phyloP scores from a whole-genome alignment of 306 rosid genomes.

The Trifolium pratense region DNA sequence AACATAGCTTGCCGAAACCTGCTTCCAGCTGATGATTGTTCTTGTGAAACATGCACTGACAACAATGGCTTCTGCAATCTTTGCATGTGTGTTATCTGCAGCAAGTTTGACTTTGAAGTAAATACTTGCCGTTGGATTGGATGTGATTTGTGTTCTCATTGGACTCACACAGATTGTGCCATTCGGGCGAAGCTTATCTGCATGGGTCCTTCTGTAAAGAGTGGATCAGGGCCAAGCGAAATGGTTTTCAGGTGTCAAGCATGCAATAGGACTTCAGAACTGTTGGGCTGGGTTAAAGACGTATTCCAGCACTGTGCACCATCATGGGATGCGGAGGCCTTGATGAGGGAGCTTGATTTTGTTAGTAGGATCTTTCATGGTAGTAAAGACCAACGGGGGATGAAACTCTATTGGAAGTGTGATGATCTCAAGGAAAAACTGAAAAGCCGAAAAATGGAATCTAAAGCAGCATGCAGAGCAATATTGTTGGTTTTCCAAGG shows the following conservation, averaged over 20 bases:
- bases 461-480: slow-evolving; percentile 73
- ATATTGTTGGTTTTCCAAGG: slow-evolving; percentile 92
- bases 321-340: slow-evolving; percentile 88
- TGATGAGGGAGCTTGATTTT: slow-evolving; percentile 88
- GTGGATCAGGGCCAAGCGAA: slow-evolving; percentile 78
- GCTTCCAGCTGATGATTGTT: slow-evolving; percentile 95
- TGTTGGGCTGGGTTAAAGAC: slow-evolving; percentile 97
- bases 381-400: slow-evolving; percentile 88
- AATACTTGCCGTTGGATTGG: slow-evolving; percentile 99
- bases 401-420: slow-evolving; percentile 79
- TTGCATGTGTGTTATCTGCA: slow-evolving; percentile 96
- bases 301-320: slow-evolving; percentile 97
- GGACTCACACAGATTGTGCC: slow-evolving; percentile 99
- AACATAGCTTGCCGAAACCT: slow-evolving; percentile 91
- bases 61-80: slow-evolving; percentile 97
- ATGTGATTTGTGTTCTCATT: slow-evolving; percentile 94
- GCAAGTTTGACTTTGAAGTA: slow-evolving; percentile 98
- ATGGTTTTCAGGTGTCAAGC: slow-evolving; percentile 97
- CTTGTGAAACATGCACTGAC: slow-evolving; percentile 82
- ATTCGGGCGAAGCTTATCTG: slow-evolving; percentile 86
- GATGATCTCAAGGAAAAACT: slow-evolving; percentile 84
- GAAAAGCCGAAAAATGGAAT: slow-evolving; percentile 64
- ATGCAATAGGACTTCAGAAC: slow-evolving; percentile 91
- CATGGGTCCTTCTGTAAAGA: slow-evolving; percentile 78
- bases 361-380: slow-evolving; percentile 91